Base-by-base conservation (phyloP, 192 early-diverging fungal genomes). In the Mortierella alpina region DNA sequence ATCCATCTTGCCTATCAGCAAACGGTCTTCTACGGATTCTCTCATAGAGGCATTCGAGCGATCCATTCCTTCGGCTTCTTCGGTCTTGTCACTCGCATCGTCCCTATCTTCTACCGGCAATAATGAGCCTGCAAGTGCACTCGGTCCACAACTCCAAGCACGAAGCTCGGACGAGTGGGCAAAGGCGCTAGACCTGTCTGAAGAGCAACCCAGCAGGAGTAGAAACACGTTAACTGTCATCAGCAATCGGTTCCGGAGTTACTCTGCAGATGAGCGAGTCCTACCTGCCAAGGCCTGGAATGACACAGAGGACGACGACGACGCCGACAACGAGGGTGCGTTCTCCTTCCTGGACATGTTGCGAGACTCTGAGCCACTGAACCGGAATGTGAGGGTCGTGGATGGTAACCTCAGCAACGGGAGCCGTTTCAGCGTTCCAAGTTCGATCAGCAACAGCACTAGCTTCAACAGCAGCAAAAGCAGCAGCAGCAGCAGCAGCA, bases 321-420 rank as follows among this genome's bases (percentile, higher is more conserved):
- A 48, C 17, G 47, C 48, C 14, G 22, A 63, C 5, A 40, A 63
- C 0, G 49, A 44, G 0, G 31, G 12, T 12, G 7, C 42, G 3
- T 18, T 60, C 13, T 59, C 72, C 2, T 74, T 66, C 15, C 53
- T 74, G 48, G 64, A 74, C 9, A 60, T 61, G 47, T 46, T 61
- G 7, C 63, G 54, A 51, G 72, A 74, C 6, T 40, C 54, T 15
- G 64, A 67, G 14, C 18, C 63, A 1, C 3, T 52, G 7, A 14
- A 48, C 5, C 46, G 40, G n/a, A 50, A 48, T 9, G 39, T 57
- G 13, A 31, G 3, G 31, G 12, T 63, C 6, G 6, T 67, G 57
- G 49, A 42, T 48, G 42, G 47, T 4, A 53, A n/a, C 31, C 56
- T 47, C 45, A 73, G 58, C 10, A 72, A 42, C 6, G 47, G 14